Conservation (phyloP, 257 asterid species). For the Nicotiana obtusifolia region DNA sequence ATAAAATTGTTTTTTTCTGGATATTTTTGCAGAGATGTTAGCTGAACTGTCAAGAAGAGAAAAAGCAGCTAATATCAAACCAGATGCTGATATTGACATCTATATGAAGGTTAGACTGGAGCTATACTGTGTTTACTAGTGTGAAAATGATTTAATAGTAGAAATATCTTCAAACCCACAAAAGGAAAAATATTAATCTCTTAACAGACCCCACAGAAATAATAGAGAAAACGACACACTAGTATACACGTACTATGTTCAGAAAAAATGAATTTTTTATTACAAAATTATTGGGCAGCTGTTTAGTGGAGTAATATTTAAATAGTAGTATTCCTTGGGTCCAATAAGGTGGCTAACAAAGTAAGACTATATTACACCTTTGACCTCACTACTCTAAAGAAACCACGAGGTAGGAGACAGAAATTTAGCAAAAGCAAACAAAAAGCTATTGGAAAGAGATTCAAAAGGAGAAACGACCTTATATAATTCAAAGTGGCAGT, state of each 20-base stretch:
- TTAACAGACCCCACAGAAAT: not conserved
- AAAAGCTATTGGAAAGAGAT: not conserved
- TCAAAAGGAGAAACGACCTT: too few species aligned
- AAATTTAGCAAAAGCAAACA: not conserved
- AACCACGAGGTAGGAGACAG: not conserved
- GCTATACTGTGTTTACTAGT: not conserved
- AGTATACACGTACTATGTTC: not conserved
- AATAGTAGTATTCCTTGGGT: not conserved
- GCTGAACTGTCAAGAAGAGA: slow-evolving; percentile 55
- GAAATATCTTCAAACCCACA: not conserved
- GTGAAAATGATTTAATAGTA: not conserved
- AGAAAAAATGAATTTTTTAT: not conserved
- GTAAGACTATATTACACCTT: not conserved
- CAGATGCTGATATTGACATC: slow-evolving; percentile 43
- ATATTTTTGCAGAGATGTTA: slow-evolving; percentile 55
- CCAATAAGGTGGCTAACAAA: not conserved
- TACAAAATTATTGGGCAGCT: not conserved
- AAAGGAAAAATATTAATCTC: not conserved
- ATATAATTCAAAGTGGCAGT: too few species aligned
- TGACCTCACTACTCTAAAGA: not conserved
- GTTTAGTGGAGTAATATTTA: not conserved
- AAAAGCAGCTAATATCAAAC: slow-evolving; percentile 42
- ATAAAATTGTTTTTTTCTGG: not conserved
- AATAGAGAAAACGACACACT: not conserved
- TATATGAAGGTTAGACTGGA: slow-evolving; percentile 41